These are phyloP conservation scores for Lachnellula hyalina DNA, from an alignment of 2,329 filamentous ascomycete species.

Conservation along the genomic window DNA sequence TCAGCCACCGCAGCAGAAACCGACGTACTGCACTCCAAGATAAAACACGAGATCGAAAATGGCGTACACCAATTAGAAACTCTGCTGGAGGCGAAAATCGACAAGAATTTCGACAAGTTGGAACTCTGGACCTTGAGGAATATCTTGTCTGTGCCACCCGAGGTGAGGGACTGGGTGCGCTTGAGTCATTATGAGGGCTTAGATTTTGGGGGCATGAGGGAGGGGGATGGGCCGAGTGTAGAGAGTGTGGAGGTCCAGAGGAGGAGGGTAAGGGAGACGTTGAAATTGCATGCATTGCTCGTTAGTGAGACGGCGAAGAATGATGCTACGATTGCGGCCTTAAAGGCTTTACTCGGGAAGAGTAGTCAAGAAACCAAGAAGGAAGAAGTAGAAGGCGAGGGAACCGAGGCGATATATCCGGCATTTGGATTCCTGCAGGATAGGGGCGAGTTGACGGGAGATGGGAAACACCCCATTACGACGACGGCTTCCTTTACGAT, in stretches of 20 bases:
- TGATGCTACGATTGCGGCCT: slow-evolving; percentile 59
- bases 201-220: slow-evolving; percentile 19
- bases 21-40: slow-evolving; percentile 45
- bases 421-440: slow-evolving; percentile 53
- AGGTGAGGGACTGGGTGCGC: slow-evolving; percentile 70
- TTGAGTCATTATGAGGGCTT: slow-evolving; percentile 72
- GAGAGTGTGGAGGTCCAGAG: slow-evolving; percentile 69
- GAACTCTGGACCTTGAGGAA: slow-evolving; percentile 90
- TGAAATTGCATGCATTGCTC: slow-evolving; percentile 65
- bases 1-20: slow-evolving; percentile 36
- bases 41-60: slow-evolving; percentile 73
- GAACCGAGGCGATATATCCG: slow-evolving; percentile 16
- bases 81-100: slow-evolving; percentile 71
- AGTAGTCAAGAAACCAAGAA: slow-evolving; percentile 37
- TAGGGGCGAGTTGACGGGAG: slow-evolving; percentile 45
- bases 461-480: slow-evolving; percentile 52
- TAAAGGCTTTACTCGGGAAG: slow-evolving; percentile 53
- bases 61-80: slow-evolving; percentile 83
- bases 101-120: slow-evolving; percentile 80
- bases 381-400: slow-evolving; percentile 12
- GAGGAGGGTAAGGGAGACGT: slow-evolving; percentile 70
- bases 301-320: slow-evolving; percentile 67
- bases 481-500: slow-evolving; percentile 75
- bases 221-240: slow-evolving; percentile 47
- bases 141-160: slow-evolving; percentile 67